Conservation (phyloP, 371 early-diverging fungal species). For the Mortierella sp. region DNA sequence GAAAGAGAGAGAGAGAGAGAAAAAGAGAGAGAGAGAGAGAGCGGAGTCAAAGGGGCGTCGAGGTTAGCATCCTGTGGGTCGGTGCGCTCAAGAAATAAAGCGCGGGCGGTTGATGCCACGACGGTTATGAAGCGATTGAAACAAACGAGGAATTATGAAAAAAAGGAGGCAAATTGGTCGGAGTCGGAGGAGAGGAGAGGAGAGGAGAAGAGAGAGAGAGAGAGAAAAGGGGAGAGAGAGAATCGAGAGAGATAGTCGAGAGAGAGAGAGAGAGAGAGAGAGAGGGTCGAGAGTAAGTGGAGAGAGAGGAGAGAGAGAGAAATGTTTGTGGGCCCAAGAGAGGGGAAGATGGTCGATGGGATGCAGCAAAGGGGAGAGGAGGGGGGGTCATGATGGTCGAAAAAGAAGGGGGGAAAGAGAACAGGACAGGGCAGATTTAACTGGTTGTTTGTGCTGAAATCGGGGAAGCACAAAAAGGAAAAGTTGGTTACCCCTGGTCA, state of each 20-base stretch:
- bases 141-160: neutral
- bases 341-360: neutral
- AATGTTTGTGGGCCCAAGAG: neutral
- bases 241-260: neutral
- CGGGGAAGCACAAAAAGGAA: no score
- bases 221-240: neutral
- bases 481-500: no score
- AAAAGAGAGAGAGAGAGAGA: neutral
- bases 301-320: constrained; percentile 6
- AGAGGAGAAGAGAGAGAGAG: neutral
- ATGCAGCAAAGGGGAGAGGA: no score
- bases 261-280: constrained; percentile 8
- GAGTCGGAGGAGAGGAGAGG: no score
- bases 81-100: neutral
- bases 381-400: neutral
- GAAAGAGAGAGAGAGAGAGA: neutral
- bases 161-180: no score
- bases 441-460: no score
- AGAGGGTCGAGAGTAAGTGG: constrained; percentile 2
- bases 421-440: neutral
- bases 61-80: neutral
- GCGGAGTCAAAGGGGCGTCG: neutral
- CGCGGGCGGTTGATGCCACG: neutral
- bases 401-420: neutral
- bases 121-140: neutral